Base-by-base conservation (phyloP, 1,284 basidiomycete species). In the Coniophora puteana region DNA sequence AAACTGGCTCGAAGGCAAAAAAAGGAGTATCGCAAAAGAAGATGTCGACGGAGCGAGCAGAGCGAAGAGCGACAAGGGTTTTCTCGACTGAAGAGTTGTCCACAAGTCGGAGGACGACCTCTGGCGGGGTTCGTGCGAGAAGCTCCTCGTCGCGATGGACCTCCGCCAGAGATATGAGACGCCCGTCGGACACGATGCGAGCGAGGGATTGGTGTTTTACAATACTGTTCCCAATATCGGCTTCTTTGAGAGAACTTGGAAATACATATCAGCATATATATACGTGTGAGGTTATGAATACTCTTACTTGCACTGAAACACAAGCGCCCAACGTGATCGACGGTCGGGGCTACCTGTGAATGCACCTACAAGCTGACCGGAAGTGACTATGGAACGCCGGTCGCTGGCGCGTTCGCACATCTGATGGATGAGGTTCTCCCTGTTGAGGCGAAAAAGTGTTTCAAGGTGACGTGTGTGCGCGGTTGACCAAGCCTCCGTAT, bases 361-460 rank as follows among this genome's bases (percentile, higher is more conserved):
- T 5, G 76, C 44, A 12, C 70, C 54, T 8, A 77, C 48, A 11
- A 38, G 4, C 14, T 16, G 21, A 5, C 32, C n/a, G n/a, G n/a
- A n/a, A n/a, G n/a, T n/a, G n/a, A n/a, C n/a, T n/a, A n/a, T n/a
- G n/a, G n/a, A n/a, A n/a, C 8, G 32, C 20, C 20, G 14, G 37
- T 29, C 35, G 37, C 35, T 38, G 21, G 5, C 14, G 31, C 11
- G 77, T 28, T 82, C 79, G 12, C 70, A 63, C 55, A 80, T 66
- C 51, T 81, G 78, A 46, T 71, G 63, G 8, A 80, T 46, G 72
- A 81, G 75, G 45, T 82, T 78, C 50, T 82, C 78, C 1, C 78
- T 57, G 8, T 78, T 56, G 4, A 82, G 59, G 3, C 78, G 69
- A 49, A 76, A 82, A 48, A 78, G 75, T 40, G 78, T 79, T 43